Percentiles rank a stretch among this genome's conserved stretches.
These are phyloP conservation scores for Leptographium lundbergii DNA, from an alignment of 2,329 filamentous ascomycete genomes.

Conservation along the genomic window DNA sequence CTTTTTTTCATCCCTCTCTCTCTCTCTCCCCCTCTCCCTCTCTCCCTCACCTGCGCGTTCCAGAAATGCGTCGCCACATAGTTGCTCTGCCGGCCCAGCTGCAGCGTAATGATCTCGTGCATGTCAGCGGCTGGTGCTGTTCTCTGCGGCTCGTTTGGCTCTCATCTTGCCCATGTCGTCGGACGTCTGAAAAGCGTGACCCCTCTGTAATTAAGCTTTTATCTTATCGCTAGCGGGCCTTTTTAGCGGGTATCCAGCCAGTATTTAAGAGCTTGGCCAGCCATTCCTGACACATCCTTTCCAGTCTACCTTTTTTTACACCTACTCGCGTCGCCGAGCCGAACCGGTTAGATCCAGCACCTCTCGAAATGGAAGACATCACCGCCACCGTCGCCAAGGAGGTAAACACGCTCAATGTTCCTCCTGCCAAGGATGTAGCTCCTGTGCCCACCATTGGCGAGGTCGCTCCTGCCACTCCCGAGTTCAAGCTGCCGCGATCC, in stretches of 20 bases:
- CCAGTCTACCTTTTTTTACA: not conserved
- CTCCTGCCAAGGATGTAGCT: slow-evolving; percentile 24
- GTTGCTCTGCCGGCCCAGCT: slow-evolving; percentile 87
- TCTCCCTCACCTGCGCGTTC: slow-evolving; percentile 66
- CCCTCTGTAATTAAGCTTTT: not conserved
- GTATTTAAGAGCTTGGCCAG: not conserved
- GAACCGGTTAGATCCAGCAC: not conserved
- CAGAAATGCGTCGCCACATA: slow-evolving; percentile 94
- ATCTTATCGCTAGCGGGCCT: not conserved
- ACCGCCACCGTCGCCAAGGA: not conserved
- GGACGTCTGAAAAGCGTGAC: not conserved
- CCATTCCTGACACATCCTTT: not conserved
- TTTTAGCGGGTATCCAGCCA: not conserved
- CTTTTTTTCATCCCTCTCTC: not conserved
- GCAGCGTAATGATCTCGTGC: slow-evolving; percentile 90
- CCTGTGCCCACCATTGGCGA: slow-evolving; percentile 38
- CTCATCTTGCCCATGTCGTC: not conserved
- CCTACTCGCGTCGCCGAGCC: not conserved
- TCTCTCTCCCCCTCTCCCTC: not conserved
- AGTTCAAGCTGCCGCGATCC: slow-evolving; percentile 37
- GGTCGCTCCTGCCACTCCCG: slow-evolving; percentile 40
- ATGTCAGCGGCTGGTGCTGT: slow-evolving; percentile 31
- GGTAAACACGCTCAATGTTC: not conserved
- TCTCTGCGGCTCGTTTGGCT: not conserved
- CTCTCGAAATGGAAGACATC: slow-evolving; percentile 10